These are phyloP conservation scores for Hysterangium stoloniferum DNA, from an alignment of 768 basidiomycete species.

Conservation along the genomic window DNA sequence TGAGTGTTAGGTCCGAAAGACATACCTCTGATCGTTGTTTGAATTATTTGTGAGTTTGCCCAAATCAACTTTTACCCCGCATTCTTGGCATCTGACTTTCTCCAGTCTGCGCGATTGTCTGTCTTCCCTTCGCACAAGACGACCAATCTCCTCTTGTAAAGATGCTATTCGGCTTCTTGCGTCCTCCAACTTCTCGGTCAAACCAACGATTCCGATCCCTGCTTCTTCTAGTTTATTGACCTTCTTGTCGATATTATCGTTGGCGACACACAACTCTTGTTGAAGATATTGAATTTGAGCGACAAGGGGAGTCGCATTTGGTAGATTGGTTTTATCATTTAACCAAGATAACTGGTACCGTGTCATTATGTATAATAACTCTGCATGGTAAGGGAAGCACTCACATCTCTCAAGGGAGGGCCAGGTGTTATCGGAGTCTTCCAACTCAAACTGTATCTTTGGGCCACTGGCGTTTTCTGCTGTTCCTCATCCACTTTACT, in stretches of 20 bases:
- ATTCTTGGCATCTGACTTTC: conserved; percentile 61
- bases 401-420: conserved; percentile 67
- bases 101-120: conserved; percentile 55
- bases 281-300: conserved; percentile 68
- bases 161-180: conserved; percentile 47
- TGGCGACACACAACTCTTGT: conserved; percentile 67
- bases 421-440: conserved; percentile 72
- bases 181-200: conserved; percentile 66
- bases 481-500: conserved; percentile 36
- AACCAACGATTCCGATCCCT: conserved; percentile 63
- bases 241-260: conserved; percentile 83
- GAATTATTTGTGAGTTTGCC: conserved; percentile 31
- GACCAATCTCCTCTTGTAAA: conserved; percentile 63
- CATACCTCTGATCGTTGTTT: conserved; percentile 57
- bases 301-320: conserved; percentile 44
- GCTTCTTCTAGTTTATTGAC: conserved; percentile 79
- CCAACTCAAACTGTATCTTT: conserved; percentile 53
- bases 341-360: conserved; percentile 60
- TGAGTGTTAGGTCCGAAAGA: neutral
- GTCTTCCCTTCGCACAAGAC: conserved; percentile 60
- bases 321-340: conserved; percentile 55
- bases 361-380: no score
- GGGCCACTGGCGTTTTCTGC: conserved; percentile 55
- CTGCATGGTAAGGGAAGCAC: conserved; percentile 19
- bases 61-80: conserved; percentile 54